Evolutionary conservation across 352 stramenopile species (phyloP).

Genomic region (Phytophthora fragariaefolia): DNA sequence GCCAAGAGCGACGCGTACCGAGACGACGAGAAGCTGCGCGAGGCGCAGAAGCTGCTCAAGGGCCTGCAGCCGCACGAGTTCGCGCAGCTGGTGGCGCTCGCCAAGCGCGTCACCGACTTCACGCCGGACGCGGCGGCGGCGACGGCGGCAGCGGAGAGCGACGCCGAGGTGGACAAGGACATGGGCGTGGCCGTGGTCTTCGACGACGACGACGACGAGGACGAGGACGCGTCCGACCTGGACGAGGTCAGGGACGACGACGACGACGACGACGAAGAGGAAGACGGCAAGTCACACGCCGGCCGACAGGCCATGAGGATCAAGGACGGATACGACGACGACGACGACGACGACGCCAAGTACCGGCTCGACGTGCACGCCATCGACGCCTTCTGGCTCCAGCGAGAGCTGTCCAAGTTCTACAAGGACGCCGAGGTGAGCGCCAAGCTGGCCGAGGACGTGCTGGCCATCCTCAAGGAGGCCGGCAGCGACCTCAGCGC

Average conservation of each 20-base stretch:
- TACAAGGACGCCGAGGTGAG: constrained; percentile 96
- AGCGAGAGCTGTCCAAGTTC: constrained; percentile 95
- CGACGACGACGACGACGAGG: constrained; percentile 97
- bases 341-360: constrained; percentile 68
- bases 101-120: constrained; percentile 92
- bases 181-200: constrained; percentile 99
- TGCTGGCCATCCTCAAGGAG: constrained; percentile 79
- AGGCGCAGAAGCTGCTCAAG: constrained; percentile 90
- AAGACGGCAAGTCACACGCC: constrained; percentile 40
- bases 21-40: constrained; percentile 84
- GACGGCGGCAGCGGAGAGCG: constrained; percentile 24
- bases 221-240: constrained; percentile 93
- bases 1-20: constrained; percentile 92
- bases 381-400: constrained; percentile 99
- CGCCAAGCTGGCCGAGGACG: constrained; percentile 92
- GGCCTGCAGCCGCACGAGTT: constrained; percentile 76
- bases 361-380: constrained; percentile 93
- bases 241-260: constrained; percentile 89
- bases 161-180: constrained; percentile 94
- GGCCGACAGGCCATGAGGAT: constrained; percentile 68
- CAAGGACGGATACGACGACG: constrained; percentile 72
- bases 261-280: constrained; percentile 57
- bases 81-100: constrained; percentile 83
- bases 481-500: constrained; percentile 72
- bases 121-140: constrained; percentile 25